phyloP scores from a whole-genome alignment of 2,329 filamentous ascomycete species.

The Ophiocordyceps australis region DNA sequence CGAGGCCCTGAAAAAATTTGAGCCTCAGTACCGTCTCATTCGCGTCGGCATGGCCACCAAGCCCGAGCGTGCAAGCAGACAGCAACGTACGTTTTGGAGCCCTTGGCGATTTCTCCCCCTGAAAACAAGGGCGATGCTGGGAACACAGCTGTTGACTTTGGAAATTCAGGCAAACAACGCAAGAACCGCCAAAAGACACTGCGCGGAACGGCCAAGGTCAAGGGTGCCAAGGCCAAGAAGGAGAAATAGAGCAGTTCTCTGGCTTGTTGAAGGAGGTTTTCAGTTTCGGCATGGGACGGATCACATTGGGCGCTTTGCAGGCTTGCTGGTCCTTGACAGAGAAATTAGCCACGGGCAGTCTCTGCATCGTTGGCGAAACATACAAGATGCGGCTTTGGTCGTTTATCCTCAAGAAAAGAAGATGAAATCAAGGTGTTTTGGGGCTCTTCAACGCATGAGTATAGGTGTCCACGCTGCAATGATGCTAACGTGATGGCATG shows the following conservation, averaged over 20 bases:
- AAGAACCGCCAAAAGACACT: conserved; percentile 99
- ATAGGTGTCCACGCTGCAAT: no score
- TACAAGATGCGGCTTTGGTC: no score
- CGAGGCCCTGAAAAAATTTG: conserved; percentile 99
- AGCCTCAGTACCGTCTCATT: conserved; percentile 94
- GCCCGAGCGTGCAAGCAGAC: conserved; percentile 93
- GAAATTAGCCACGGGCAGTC: no score
- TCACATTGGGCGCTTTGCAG: conserved; percentile 11
- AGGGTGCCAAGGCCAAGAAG: conserved; percentile 91
- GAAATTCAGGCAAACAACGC: conserved; percentile 83
- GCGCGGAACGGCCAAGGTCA: conserved; percentile 94
- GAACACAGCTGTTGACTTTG: conserved; percentile 6
- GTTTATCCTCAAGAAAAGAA: no score
- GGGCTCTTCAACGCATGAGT: no score
- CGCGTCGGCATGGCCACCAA: conserved; percentile 83
- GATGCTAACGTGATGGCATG: no score
- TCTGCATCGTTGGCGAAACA: no score
- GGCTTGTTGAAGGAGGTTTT: conserved; percentile 12
- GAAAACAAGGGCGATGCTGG: background rate
- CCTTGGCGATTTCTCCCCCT: no score
- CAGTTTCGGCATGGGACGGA: conserved; percentile 10
- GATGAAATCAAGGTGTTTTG: no score
- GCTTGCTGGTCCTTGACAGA: no score
- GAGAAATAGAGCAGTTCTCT: conserved; percentile 46
- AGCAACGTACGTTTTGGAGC: conserved; percentile 73